Percentiles rank a stretch among this genome's conserved stretches.
phyloP scores from a whole-genome alignment of 225 moss, liverwort and hornwort species.

The Marchantia paleacea region DNA sequence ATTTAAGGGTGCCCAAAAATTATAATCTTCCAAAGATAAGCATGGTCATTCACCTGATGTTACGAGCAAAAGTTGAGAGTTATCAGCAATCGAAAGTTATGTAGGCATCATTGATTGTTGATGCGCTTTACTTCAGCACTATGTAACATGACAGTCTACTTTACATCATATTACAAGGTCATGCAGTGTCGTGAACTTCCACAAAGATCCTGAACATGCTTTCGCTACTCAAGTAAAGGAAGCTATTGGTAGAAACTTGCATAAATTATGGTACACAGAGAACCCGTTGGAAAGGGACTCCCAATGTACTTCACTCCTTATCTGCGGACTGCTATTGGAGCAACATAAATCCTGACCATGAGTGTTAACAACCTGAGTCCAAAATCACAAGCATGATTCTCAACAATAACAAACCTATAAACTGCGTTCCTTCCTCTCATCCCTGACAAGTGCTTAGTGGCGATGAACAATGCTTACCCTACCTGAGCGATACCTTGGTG shows the following conservation, averaged over 20 bases:
- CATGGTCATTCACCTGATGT: no score
- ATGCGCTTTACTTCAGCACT: neutral
- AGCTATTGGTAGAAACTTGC: neutral
- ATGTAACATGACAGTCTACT: slow-evolving; percentile 1
- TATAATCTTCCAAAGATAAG: no score
- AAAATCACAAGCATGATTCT: neutral
- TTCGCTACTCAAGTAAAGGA: neutral
- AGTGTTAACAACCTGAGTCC: neutral
- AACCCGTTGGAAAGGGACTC: neutral
- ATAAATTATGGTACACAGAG: neutral
- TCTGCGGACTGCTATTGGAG: neutral
- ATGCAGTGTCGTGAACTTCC: neutral
- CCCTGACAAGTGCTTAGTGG: neutral
- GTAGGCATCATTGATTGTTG: neutral
- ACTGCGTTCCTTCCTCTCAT: neutral
- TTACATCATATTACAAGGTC: slow-evolving; percentile 11
- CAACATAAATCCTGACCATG: no score
- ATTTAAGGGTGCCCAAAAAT: no score
- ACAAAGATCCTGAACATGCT: neutral
- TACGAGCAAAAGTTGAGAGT: no score
- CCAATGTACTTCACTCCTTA: neutral
- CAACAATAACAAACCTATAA: neutral
- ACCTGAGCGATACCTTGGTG: neutral
- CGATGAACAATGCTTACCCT: neutral
- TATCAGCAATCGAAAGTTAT: neutral